Conservation (phyloP, 148 eudicot genomes). For the Vaccinium macrocarpon region DNA sequence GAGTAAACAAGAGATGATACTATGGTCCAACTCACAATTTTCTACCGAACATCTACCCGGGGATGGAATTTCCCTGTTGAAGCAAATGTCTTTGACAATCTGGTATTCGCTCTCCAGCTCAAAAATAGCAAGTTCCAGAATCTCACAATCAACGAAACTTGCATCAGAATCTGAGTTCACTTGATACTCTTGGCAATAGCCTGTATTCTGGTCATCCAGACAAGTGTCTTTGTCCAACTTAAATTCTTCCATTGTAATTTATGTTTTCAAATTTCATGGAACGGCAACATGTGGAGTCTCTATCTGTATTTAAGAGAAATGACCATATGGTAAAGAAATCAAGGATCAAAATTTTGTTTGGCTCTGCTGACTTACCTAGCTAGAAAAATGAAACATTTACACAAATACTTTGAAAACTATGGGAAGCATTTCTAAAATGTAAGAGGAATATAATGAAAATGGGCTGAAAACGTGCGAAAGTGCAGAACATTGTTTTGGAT, state of each 20-base stretch:
- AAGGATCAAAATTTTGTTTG: neutral
- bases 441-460: no score
- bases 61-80: constrained; percentile 13
- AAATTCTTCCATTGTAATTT: neutral
- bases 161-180: constrained; percentile 6
- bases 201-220: neutral
- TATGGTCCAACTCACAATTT: constrained; percentile 23
- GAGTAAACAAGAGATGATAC: constrained; percentile 16
- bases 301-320: neutral
- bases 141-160: neutral
- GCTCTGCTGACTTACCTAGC: neutral
- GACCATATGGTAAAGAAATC: neutral
- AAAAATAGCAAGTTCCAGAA: neutral
- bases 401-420: neutral
- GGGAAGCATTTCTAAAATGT: no score
- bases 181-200: constrained; percentile 7
- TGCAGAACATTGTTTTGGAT: no score
- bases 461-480: no score
- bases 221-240: constrained; percentile 6
- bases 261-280: no score
- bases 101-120: constrained; percentile 6
- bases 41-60: constrained; percentile 9
- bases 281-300: neutral
- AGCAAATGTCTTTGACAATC: constrained; percentile 17
- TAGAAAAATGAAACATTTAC: neutral